Evolutionary conservation across 345 rosid genomes (phyloP), one percentile per base, ranked within the genome.

Genomic region (Cardiospermum halicacabum): DNA sequence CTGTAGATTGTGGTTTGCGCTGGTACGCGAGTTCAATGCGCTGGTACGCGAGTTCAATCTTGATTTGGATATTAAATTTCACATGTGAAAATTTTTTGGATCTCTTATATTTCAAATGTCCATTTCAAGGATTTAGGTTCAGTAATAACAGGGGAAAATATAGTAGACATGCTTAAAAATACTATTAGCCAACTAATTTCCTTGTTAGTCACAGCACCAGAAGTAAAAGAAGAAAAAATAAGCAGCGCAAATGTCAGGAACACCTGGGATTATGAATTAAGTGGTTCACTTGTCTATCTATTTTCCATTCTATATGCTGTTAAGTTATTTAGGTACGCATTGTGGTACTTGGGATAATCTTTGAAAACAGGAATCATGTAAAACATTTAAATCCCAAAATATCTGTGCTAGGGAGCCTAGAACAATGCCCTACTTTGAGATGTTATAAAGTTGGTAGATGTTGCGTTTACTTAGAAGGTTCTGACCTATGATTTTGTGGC

Each of bases 401-500:
- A 43, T 18, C 18, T 43, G 21, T 43, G 49, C 49, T 4, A n/a
- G 7, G 49, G 49, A 43, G 21, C 18, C 22, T 43, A n/a, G 19
- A 43, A 43, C 15, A 43, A 16, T 5, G 49, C 7, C 49, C 49
- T 4, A 16, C 6, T 43, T 7, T 21, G 18, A 16, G 49, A 21
- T 43, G n/a, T n/a, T n/a, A 43, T 43, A 43, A 19, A 47, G 51
- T 47, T 47, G 51, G 24, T 11, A 47, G 19, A 47, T 24, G 58
- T 39, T 64, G 28, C 47, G 39, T 49, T 25, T 27, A 30, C 50
- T 42, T 32, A 26, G 55, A 34, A 39, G 48, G 66, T 53, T 27
- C 19, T 63, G 47, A 76, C 48, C 43, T 0, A 62, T 69, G 2
- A 6, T 54, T 63, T 61, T 13, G 60, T 71, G 36, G 58, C 67